A percentile compares a stretch with the other conserved stretches of the same genome.
These are phyloP conservation scores for Ammopiptanthus mongolicus DNA, from an alignment of 306 rosid species.

Conservation along the genomic window DNA sequence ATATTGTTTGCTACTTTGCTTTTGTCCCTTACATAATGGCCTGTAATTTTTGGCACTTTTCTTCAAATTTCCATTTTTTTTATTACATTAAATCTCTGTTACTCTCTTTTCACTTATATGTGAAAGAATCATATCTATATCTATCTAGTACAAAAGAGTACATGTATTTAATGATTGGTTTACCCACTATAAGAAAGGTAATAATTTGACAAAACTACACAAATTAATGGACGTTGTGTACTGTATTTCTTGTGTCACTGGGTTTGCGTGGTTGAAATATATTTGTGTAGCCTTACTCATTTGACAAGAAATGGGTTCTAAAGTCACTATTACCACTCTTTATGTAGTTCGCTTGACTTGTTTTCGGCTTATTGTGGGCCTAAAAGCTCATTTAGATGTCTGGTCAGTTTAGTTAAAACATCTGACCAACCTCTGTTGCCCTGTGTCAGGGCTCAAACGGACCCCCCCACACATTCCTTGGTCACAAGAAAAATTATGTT, in stretches of 20 bases:
- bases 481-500: neutral
- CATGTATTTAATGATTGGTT: neutral
- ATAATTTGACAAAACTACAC: neutral
- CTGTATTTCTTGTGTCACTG: neutral
- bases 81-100: neutral
- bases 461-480: neutral
- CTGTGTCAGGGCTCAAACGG: too few relatives aligned
- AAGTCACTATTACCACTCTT: neutral
- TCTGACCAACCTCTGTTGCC: neutral
- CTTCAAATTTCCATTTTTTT: neutral
- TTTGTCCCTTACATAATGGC: neutral
- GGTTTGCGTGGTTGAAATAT: neutral
- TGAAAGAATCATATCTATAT: neutral
- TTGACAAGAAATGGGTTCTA: neutral
- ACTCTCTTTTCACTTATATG: neutral
- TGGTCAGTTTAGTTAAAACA: neutral
- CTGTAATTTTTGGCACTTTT: neutral
- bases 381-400: neutral
- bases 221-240: neutral
- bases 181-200: neutral
- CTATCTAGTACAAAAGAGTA: neutral
- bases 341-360: neutral
- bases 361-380: neutral
- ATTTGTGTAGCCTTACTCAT: neutral
- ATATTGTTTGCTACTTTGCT: neutral